Conservation (phyloP, 1,284 basidiomycete species). For the Sanguinoderma infundibulare region DNA sequence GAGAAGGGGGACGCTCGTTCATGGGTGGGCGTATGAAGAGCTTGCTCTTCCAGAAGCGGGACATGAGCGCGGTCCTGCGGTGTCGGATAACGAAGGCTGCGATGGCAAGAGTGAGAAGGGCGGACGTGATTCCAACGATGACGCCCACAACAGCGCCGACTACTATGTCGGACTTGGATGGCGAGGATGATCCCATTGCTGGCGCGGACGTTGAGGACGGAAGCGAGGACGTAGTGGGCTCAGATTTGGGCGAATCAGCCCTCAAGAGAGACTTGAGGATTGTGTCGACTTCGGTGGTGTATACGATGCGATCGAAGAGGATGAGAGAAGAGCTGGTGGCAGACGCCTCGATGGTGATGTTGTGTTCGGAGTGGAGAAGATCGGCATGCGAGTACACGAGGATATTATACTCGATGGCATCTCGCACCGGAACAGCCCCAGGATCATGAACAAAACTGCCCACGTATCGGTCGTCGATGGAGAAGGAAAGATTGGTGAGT, state of each 20-base stretch:
- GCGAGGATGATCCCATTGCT: neutral
- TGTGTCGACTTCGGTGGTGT: neutral
- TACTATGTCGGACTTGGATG: neutral
- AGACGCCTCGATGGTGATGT: neutral
- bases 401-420: neutral
- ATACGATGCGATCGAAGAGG: conserved; percentile 10
- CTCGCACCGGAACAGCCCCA: neutral
- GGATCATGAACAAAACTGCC: neutral
- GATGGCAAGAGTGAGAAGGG: neutral
- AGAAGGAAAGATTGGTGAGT: conserved; percentile 1
- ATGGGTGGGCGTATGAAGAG: neutral
- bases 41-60: neutral
- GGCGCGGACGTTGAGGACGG: neutral
- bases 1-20: neutral
- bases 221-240: neutral
- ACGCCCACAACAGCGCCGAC: conserved; percentile 1
- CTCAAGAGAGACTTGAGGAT: neutral
- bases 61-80: neutral
- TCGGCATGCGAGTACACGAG: neutral
- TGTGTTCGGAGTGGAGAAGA: neutral
- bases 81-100: neutral
- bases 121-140: conserved; percentile 1
- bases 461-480: neutral
- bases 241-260: neutral
- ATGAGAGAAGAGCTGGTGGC: neutral